Conservation (phyloP, 805 yeast genomes). For the Nadsonia fulvescens region DNA sequence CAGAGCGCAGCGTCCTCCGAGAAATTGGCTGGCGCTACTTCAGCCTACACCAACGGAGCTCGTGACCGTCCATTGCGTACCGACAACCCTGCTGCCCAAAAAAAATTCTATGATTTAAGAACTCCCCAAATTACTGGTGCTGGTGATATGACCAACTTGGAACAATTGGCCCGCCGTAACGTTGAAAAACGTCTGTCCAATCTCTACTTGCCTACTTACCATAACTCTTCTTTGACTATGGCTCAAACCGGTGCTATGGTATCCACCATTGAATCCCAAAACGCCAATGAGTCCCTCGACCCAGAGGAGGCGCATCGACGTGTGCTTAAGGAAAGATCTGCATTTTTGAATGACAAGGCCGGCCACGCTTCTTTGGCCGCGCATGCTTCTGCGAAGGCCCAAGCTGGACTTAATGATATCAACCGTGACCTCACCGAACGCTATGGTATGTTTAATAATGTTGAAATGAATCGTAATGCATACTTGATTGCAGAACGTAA, state of each 20-base stretch:
- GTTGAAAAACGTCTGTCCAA: constrained; percentile 15
- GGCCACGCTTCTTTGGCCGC: constrained; percentile 26
- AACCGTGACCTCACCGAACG: constrained; percentile 25
- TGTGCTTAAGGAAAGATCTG: constrained; percentile 12
- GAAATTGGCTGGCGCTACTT: too few relatives aligned
- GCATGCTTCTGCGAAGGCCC: constrained; percentile 35
- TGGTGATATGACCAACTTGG: constrained; percentile 11
- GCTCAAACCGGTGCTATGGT: constrained; percentile 11
- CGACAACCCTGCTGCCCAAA: constrained; percentile 5
- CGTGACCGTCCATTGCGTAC: constrained; percentile 3
- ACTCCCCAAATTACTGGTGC: constrained; percentile 6
- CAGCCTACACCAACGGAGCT: constrained; percentile 5
- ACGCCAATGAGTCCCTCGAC: too few relatives aligned
- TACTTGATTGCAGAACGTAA: constrained; percentile 58
- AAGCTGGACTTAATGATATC: constrained; percentile 21
- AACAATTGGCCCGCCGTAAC: constrained; percentile 16
- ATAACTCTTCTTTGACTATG: constrained; percentile 9
- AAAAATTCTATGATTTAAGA: constrained; percentile 6
- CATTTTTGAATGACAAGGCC: constrained; percentile 7
- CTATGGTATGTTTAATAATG: constrained; percentile 25
- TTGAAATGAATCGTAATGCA: constrained; percentile 53
- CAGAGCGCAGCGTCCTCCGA: constrained; percentile 5
- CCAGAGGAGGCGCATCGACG: constrained; percentile 7
- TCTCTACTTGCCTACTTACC: constrained; percentile 11
- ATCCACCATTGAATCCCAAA: constrained; percentile 7